Conservation (phyloP, 176 grass and related monocot species). For the Saccharum spontaneum region DNA sequence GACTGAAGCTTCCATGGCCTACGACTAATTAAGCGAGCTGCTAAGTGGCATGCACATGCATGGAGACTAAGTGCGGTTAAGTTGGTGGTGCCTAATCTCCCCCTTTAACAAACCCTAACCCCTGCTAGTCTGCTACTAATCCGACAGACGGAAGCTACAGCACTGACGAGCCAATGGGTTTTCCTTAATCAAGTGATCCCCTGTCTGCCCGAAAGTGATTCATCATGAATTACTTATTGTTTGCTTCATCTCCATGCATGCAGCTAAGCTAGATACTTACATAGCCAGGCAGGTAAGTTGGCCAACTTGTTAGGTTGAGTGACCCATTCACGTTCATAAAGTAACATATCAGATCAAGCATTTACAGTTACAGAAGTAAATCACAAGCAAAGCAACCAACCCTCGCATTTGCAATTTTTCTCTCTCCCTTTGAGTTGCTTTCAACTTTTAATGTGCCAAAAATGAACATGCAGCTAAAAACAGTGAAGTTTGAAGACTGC, state of each 20-base stretch:
- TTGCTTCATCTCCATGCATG: constrained; percentile 25
- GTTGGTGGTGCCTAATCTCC: constrained; percentile 8
- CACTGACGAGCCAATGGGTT: constrained; percentile 33
- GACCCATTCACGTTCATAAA: constrained; percentile 8
- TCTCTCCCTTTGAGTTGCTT: background rate
- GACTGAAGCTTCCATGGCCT: constrained; percentile 40
- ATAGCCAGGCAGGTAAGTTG: constrained; percentile 5
- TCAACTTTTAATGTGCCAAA: background rate
- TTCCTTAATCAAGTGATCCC: constrained; percentile 32
- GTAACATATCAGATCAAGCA: background rate
- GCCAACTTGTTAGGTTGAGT: constrained; percentile 2
- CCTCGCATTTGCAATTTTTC: background rate
- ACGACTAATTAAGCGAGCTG: background rate
- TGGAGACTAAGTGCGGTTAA: constrained; percentile 18
- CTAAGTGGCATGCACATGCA: constrained; percentile 41
- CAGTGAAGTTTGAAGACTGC: background rate
- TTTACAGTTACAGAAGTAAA: constrained; percentile 30
- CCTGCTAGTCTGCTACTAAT: background rate
- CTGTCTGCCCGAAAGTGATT: constrained; percentile 22
- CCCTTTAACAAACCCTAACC: constrained; percentile 36
- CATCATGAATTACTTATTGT: constrained; percentile 41
- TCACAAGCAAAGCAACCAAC: constrained; percentile 28
- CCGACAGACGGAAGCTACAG: background rate
- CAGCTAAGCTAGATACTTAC: constrained; percentile 2
- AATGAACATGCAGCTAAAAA: background rate